phyloP scores from a whole-genome alignment of 164 flowering plant genomes.

The Chimonanthus salicifolius region DNA sequence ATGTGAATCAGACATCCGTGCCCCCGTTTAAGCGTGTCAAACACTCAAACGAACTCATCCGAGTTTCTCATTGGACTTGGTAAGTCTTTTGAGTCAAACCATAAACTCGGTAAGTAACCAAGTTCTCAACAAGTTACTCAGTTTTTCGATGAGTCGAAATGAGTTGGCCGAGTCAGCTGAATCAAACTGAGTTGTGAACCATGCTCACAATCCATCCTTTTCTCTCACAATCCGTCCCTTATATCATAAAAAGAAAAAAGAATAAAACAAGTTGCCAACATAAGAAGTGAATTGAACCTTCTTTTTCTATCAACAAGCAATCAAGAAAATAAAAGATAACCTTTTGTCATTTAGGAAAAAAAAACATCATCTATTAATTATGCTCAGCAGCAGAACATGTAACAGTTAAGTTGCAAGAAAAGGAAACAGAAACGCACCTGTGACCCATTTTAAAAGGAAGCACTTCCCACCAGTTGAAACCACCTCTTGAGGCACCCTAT shows the following conservation, averaged over 20 bases:
- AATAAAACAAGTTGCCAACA: neutral
- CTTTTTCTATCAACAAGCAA: no score
- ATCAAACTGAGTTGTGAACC: no score
- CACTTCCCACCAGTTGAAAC: slow-evolving; percentile 90
- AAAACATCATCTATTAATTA: neutral
- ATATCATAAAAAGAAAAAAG: neutral
- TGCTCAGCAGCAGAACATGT: neutral
- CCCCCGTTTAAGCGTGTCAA: no score
- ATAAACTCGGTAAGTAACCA: no score
- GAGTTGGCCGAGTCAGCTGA: no score
- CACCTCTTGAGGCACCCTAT: slow-evolving; percentile 94
- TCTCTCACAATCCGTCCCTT: neutral
- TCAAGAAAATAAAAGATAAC: neutral
- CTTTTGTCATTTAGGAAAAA: neutral
- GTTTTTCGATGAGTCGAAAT: no score
- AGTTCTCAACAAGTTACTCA: no score
- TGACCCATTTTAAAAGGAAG: slow-evolving; percentile 71
- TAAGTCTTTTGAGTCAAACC: no score
- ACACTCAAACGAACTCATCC: no score
- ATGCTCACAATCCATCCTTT: neutral
- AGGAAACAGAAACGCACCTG: slow-evolving; percentile 36
- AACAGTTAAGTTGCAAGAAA: slow-evolving; percentile 2
- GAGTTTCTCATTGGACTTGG: no score
- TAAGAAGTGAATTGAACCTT: no score
- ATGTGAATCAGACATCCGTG: no score